Percentiles rank a stretch among this genome's conserved stretches.
Evolutionary conservation across 139 green algal species (phyloP).

Genomic region (Chlorella sp.): DNA sequence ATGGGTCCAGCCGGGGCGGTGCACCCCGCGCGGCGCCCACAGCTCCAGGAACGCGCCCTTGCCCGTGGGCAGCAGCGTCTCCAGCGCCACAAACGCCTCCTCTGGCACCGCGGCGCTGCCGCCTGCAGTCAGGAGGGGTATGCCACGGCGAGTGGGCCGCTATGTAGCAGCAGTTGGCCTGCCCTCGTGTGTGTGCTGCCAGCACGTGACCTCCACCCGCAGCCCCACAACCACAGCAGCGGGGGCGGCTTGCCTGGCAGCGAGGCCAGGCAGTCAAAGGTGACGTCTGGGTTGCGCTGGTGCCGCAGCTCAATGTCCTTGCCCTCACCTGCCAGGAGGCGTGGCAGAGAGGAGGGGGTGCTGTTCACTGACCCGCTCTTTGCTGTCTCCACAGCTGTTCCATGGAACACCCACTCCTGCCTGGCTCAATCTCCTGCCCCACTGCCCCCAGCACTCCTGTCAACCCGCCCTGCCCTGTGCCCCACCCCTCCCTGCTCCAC

Average conservation of each 20-base stretch:
- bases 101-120: conserved; percentile 54
- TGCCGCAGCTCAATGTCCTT: conserved; percentile 92
- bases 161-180: no score
- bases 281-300: conserved; percentile 91
- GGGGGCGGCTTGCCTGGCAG: neutral
- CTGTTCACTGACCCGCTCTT: no score
- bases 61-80: conserved; percentile 85
- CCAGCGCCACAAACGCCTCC: conserved; percentile 74
- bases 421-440: neutral
- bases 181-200: no score
- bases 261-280: conserved; percentile 78
- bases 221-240: no score
- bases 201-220: no score
- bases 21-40: conserved; percentile 52
- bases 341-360: neutral
- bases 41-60: conserved; percentile 75
- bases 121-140: conserved; percentile 32
- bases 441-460: neutral
- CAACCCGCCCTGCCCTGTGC: no score
- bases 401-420: neutral
- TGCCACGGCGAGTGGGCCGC: no score
- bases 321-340: conserved; percentile 57
- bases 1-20: conserved; percentile 68
- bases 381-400: no score
- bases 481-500: neutral